Conservation (phyloP, 805 yeast genomes). For the Wickerhamomyces subpelliculosus region DNA sequence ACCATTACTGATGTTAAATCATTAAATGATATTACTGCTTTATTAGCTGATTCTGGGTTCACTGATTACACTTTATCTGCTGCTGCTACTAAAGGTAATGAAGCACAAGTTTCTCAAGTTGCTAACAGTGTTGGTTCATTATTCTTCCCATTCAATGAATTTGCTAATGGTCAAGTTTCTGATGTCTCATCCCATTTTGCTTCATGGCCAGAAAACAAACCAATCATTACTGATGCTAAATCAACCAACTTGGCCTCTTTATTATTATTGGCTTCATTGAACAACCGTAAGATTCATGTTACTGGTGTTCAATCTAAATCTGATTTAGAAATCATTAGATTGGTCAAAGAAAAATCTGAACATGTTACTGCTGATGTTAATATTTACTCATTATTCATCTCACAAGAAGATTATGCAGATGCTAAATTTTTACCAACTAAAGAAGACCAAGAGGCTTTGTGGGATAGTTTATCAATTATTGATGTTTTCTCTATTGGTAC, state of each 20-base stretch:
- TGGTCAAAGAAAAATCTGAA: slow-evolving; percentile 79
- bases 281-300: slow-evolving; percentile 78
- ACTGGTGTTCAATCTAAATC: slow-evolving; percentile 77
- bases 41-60: slow-evolving; percentile 52
- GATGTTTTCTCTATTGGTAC: slow-evolving; percentile 87
- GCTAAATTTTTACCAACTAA: slow-evolving; percentile 71
- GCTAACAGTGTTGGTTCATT: slow-evolving; percentile 67
- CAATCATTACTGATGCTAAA: slow-evolving; percentile 86
- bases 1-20: slow-evolving; percentile 59
- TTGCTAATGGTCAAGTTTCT: slow-evolving; percentile 60
- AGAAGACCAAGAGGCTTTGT: slow-evolving; percentile 74
- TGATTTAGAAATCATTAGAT: slow-evolving; percentile 74
- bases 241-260: slow-evolving; percentile 92
- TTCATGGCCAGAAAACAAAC: slow-evolving; percentile 78
- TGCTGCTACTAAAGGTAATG: slow-evolving; percentile 73
- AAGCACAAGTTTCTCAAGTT: slow-evolving; percentile 52
- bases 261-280: slow-evolving; percentile 80
- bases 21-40: slow-evolving; percentile 50
- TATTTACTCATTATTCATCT: slow-evolving; percentile 69
- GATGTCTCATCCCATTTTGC: slow-evolving; percentile 73
- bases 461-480: slow-evolving; percentile 65
- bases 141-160: slow-evolving; percentile 73
- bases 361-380: slow-evolving; percentile 88
- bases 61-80: slow-evolving; percentile 80
- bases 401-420: slow-evolving; percentile 65